Percentiles rank a stretch among this genome's conserved stretches.
These are phyloP conservation scores for Colletotrichum liaoningense DNA, from an alignment of 2,329 filamentous ascomycete genomes.

Conservation along the genomic window DNA sequence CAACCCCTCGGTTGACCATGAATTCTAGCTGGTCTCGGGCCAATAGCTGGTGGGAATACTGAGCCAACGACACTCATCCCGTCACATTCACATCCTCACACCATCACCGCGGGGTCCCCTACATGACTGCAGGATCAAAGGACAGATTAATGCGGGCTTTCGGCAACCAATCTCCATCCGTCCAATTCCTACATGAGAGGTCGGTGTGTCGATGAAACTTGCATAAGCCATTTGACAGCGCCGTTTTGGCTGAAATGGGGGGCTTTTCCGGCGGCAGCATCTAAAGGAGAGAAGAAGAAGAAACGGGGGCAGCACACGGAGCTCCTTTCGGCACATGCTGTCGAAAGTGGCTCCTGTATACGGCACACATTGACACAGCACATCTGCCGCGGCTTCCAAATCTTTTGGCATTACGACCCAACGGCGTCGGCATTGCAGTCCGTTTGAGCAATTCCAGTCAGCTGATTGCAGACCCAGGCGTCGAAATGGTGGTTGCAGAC, in stretches of 20 bases:
- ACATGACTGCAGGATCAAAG: conserved; percentile 3
- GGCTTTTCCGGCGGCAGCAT: conserved; percentile 23
- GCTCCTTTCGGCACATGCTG: conserved; percentile 18
- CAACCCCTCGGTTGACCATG: not conserved
- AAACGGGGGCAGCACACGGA: conserved; percentile 21
- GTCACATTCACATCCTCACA: conserved; percentile 2
- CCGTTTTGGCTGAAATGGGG: conserved; percentile 21
- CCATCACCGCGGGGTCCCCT: not conserved
- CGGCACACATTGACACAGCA: not conserved
- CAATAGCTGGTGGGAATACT: conserved; percentile 9
- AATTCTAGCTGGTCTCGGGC: not conserved
- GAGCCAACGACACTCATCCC: conserved; percentile 8
- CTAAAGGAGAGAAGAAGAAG: not conserved
- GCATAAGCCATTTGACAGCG: conserved; percentile 26
- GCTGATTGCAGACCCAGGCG: conserved; percentile 25
- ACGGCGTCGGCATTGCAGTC: not conserved
- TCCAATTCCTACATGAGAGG: conserved; percentile 6
- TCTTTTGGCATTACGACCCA: conserved; percentile 7
- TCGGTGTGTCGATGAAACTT: conserved; percentile 26
- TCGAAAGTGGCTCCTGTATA: not conserved
- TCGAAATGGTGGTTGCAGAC: not conserved
- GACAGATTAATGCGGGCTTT: conserved; percentile 15
- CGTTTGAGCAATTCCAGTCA: not conserved
- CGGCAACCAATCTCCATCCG: conserved; percentile 21
- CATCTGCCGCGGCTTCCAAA: conserved; percentile 19